Evolutionary conservation across 2,329 filamentous ascomycete genomes (phyloP), one percentile per base, ranked within the genome.

Genomic region (Endoconidiophora laricicola): DNA sequence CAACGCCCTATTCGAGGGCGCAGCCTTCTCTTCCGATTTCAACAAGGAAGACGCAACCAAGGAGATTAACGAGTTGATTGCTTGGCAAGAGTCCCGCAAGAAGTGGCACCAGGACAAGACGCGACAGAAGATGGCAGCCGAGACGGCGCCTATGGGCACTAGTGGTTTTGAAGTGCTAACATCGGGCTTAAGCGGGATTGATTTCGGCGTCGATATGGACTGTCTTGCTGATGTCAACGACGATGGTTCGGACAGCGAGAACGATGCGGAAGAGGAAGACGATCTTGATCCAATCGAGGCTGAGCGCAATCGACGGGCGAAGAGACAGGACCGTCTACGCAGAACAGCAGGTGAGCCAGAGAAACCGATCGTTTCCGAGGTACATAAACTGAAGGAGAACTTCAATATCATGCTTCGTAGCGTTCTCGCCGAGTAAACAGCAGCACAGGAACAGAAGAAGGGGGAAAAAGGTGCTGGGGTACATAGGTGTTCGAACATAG

Each of bases 21-120:
- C 81, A 2, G 73, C 83, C 37, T 78, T 80, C 56, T 71, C 74
- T 22, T 74, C 76, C 5, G 63, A 72, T 47, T 68, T 98, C 47
- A 75, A 95, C 61, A 81, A 80, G 61, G 70, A 75, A 2, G 76
- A 78, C 55, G 84, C 83, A 0, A 78, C 88, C 6, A 67, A 67
- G 2, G 91, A 98, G 66, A 88, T 96, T 60, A 78, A 96, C 60
- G 69, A 74, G 26, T 71, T 98, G 46, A 91, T 98, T 57, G 73
- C 81, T 44, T 98, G 91, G 91, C 91, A 98, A 64, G 86, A 88
- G 61, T 85, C 86, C 40, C 74, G 91, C 50, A 96, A 98, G 73
- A 90, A 90, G 67, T 98, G 91, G 91, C 91, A 98, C 62, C 80
- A 90, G 54, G 86, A 94, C 66, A 98, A 98, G 72, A 98, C 91